These are phyloP conservation scores for Silene noctiflora DNA, from an alignment of 179 eudicot species.

Conservation along the genomic window DNA sequence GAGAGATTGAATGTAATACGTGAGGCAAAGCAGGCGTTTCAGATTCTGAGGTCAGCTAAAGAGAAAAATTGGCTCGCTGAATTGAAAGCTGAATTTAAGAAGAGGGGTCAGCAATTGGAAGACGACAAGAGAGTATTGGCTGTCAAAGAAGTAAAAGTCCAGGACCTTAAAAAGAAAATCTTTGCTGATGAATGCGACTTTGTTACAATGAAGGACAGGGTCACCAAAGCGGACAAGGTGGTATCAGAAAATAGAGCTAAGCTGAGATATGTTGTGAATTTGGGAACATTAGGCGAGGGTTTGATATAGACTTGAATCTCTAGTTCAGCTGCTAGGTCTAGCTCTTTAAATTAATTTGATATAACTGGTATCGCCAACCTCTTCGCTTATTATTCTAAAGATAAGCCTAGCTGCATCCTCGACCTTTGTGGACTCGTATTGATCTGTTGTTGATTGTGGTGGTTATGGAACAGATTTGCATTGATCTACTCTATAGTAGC, in stretches of 20 bases:
- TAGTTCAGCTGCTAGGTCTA: no score
- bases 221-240: background rate
- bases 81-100: background rate
- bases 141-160: slow-evolving; percentile 1
- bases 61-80: background rate
- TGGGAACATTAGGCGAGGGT: slow-evolving; percentile 3
- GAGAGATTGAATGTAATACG: slow-evolving; percentile 15
- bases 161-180: background rate
- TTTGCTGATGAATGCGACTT: background rate
- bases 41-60: background rate
- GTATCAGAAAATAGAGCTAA: slow-evolving; percentile 1
- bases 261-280: background rate
- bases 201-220: background rate
- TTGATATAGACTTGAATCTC: slow-evolving; percentile 1
- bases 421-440: no score
- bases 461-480: no score
- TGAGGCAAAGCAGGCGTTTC: slow-evolving; percentile 15
- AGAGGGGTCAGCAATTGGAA: background rate
- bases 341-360: background rate
- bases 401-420: no score
- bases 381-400: no score
- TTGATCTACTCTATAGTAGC: no score
- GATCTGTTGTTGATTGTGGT: no score
- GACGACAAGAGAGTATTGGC: background rate
- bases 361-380: no score